Base-by-base conservation (phyloP, 2,329 filamentous ascomycete genomes). In the Beauveria australis region DNA sequence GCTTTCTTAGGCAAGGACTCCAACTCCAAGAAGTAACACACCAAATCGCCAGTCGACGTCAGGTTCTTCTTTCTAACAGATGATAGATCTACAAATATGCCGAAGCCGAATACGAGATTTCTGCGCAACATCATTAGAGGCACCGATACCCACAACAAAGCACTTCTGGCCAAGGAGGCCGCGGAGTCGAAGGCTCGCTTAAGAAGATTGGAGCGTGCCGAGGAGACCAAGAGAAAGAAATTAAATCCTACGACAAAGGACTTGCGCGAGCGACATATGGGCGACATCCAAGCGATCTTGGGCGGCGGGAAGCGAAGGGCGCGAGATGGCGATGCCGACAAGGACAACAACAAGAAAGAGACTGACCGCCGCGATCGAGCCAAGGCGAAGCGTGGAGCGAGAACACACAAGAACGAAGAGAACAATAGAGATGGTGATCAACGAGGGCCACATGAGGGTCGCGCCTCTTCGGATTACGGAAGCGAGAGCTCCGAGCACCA, bases 21-120 rank as follows among this genome's bases (percentile, higher is more conserved):
- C 65, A 79, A 78, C 41, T 68, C 76, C 65, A 79, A 79, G 66
- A 80, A 81, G 79, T 81, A 75, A 68, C 74, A 68, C 46, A 58
- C 62, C 57, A n/a, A 53, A 6, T 30, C 43, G 46, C 37, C 49
- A 26, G 22, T 62, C 4, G 3, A 14, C 46, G 51, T 56, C 58
- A 64, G 55, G 62, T 60, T 63, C 56, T 63, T 61, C 61, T 63
- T 64, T 65, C 66, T 65, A 57, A 55, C 51, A 57, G 62, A 58
- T 62, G 30, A 47, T 73, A 91, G 84, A 68, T 83, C 86, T 61
- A 75, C 82, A 51, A 82, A 83, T 66, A 84, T 87, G 64, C 91
- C 90, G 1, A 97, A 93, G 71, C 92, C 93, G 3, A 97, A 99
- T 69, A 97, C 90, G 0, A 84, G 89, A 40, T 97, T 97, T 71